Evolutionary conservation across 495 filamentous ascomycete species (phyloP).

Genomic region (Achaetomiella virescens): DNA sequence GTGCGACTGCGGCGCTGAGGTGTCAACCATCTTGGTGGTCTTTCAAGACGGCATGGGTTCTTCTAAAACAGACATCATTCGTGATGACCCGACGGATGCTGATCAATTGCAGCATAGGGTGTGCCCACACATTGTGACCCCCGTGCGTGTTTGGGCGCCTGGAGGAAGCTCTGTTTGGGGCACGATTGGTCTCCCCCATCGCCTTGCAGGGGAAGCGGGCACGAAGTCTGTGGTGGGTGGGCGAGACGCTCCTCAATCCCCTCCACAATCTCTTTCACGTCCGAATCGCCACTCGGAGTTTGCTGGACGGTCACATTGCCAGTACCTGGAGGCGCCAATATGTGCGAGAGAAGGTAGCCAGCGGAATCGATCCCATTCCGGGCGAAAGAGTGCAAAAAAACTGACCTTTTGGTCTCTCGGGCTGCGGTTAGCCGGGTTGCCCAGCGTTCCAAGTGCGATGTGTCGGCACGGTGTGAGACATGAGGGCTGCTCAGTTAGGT

Average conservation of each 20-base stretch:
- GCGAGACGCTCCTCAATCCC: neutral
- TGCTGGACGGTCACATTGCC: slow-evolving; percentile 1
- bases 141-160: slow-evolving; percentile 2
- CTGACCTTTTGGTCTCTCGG: neutral
- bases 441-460: slow-evolving; percentile 8
- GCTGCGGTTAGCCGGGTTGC: slow-evolving; percentile 6
- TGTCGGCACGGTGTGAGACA: slow-evolving; percentile 10
- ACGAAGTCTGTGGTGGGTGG: neutral
- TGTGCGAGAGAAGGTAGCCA: neutral
- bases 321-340: neutral
- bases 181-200: slow-evolving; percentile 1
- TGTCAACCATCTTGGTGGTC: neutral
- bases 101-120: slow-evolving; percentile 3
- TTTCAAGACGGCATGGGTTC: slow-evolving; percentile 1
- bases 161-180: neutral
- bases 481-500: neutral
- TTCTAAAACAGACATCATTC: slow-evolving; percentile 2
- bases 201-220: neutral
- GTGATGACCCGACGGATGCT: neutral
- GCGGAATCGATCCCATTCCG: slow-evolving; percentile 11
- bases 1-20: neutral
- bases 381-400: neutral
- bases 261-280: too few species aligned
- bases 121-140: neutral
- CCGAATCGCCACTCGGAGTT: neutral